Conservation (phyloP, 2,329 filamentous ascomycete genomes). For the Colletotrichum orbiculare region DNA sequence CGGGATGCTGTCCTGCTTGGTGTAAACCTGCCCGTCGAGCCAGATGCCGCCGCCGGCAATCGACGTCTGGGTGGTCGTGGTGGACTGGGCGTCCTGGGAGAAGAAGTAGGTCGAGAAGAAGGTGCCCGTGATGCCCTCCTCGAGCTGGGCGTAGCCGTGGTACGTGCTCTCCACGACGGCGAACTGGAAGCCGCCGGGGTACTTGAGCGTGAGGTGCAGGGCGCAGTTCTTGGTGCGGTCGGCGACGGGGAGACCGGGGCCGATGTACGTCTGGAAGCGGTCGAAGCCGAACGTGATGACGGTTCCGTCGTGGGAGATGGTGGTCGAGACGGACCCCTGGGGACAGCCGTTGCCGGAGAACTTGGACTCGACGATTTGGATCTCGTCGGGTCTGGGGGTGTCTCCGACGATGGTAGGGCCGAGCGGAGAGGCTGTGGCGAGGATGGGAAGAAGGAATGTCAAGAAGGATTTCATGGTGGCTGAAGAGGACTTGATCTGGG, state of each 20-base stretch:
- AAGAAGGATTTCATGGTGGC: conserved; percentile 51
- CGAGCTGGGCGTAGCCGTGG: conserved; percentile 60
- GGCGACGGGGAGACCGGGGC: conserved; percentile 49
- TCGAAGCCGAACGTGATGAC: conserved; percentile 61
- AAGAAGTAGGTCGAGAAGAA: conserved; percentile 62
- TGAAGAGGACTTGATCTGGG: not conserved
- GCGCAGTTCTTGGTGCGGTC: conserved; percentile 60
- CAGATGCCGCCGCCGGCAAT: conserved; percentile 55
- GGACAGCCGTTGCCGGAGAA: conserved; percentile 59
- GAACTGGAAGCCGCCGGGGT: conserved; percentile 60
- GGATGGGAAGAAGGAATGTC: conserved; percentile 48
- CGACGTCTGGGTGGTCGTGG: conserved; percentile 56
- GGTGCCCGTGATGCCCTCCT: conserved; percentile 54
- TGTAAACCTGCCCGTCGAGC: conserved; percentile 57
- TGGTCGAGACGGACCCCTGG: conserved; percentile 54
- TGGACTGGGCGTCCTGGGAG: conserved; percentile 56
- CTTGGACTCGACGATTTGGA: conserved; percentile 52
- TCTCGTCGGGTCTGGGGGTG: conserved; percentile 51
- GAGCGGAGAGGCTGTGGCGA: conserved; percentile 50
- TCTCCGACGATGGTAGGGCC: conserved; percentile 46
- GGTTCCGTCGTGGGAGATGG: conserved; percentile 54
- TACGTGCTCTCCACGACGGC: conserved; percentile 59
- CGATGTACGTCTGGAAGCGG: conserved; percentile 59
- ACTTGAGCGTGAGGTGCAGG: conserved; percentile 58
- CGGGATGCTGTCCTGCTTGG: conserved; percentile 56